Evolutionary conservation across 1,139 yeast species (phyloP), one percentile per base, ranked within the genome.

Genomic region (Pneumocystis murina): DNA sequence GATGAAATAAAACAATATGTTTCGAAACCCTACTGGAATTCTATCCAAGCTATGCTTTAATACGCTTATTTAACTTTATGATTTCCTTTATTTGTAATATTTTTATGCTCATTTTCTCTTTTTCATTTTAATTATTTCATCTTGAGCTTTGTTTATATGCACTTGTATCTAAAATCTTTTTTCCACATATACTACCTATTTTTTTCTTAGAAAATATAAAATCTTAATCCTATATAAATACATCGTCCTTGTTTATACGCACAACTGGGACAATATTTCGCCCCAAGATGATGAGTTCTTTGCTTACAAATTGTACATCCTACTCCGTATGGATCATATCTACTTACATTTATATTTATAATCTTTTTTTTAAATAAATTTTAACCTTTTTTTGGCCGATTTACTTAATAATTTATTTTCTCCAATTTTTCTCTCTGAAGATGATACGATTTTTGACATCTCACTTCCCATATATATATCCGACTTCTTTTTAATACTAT

Each of bases 1-100:
- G 89, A 86, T 64, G 98, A 92, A 75, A 78, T 90, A 66, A 75
- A 78, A 68, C 78, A 79, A 43, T 75, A 78, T 66, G 84, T 88
- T 67, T 78, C 79, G 62, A 70, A 74, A 57, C 79, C 77, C 40
- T 88, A 88, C 17, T 65, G 67, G 67, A 40, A 43, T 12, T 28
- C 41, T 24, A 43, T 64, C 5, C 54, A 55, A 6, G 48, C 59
- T 20, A 62, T 61, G 43, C 62, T 60, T 62, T 43, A 28, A 43
- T 24, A 24, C 24, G 17, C 12, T 4, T 1, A 1, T 4, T 41
- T 17, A 8, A 6, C 8, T 41, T 7, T 41, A 10, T n/a, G 2
- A 3, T 41, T 3, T 17, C 17, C 28, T n/a, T 41, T 20, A 17
- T 17, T 41, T 41, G 54, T 2, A 33, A 33, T 33, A 33, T 41